Conservation (phyloP, 768 basidiomycete species). For the Rhizopogon sp. region DNA sequence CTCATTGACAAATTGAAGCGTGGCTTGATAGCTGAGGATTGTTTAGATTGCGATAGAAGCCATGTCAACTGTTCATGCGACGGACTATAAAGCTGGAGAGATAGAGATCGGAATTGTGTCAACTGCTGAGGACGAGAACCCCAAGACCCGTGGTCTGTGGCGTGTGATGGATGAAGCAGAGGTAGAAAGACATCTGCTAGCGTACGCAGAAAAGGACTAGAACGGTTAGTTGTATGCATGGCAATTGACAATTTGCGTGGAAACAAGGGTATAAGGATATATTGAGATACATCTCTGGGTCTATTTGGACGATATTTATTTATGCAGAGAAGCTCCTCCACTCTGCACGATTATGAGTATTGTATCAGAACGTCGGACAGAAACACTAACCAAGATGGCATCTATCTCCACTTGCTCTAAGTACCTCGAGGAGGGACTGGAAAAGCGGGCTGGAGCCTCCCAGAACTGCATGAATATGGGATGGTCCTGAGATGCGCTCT, state of each 20-base stretch:
- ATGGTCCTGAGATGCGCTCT: constrained; percentile 1
- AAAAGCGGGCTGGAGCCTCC: constrained; percentile 60
- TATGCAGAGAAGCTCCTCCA: constrained; percentile 59
- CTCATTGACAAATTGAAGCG: not conserved
- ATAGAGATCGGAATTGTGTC: constrained; percentile 96
- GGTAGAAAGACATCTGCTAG: constrained; percentile 74
- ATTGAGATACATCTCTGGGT: not conserved
- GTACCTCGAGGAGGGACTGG: constrained; percentile 44
- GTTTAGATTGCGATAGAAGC: constrained; percentile 87
- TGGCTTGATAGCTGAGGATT: constrained; percentile 1
- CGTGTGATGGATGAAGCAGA: constrained; percentile 73
- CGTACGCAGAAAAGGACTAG: constrained; percentile 86
- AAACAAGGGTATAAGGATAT: not conserved
- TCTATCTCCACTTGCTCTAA: constrained; percentile 59
- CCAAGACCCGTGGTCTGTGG: constrained; percentile 72
- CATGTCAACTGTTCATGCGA: constrained; percentile 90
- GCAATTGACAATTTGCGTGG: not conserved
- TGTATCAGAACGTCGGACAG: not conserved
- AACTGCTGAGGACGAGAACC: constrained; percentile 62
- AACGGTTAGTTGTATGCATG: not conserved
- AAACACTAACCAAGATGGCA: constrained; percentile 50
- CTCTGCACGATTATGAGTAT: constrained; percentile 35
- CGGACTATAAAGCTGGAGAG: constrained; percentile 93
- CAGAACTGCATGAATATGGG: constrained; percentile 47
- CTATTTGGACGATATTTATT: constrained; percentile 4